phyloP scores from a whole-genome alignment of 2,329 filamentous ascomycete species.

The Phoma sp. region DNA sequence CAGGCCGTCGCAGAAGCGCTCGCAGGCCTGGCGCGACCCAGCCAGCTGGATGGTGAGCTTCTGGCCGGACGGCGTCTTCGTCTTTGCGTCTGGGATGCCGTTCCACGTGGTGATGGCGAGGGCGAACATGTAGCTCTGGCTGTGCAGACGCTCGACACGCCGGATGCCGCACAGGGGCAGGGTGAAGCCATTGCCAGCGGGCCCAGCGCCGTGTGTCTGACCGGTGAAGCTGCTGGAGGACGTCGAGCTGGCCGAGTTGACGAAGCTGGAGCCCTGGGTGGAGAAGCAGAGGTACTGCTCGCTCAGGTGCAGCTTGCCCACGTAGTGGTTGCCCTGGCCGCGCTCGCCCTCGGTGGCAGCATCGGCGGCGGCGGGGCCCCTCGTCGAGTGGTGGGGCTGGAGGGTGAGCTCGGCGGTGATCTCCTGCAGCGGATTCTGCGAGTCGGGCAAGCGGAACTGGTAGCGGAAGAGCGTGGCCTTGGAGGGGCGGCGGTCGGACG shows the following conservation, averaged over 20 bases:
- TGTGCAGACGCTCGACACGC: conserved; percentile 90
- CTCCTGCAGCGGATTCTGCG: conserved; percentile 92
- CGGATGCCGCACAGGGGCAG: conserved; percentile 90
- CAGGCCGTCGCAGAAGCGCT: conserved; percentile 93
- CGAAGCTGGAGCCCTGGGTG: conserved; percentile 87
- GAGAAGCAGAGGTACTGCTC: conserved; percentile 97
- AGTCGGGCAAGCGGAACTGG: conserved; percentile 92
- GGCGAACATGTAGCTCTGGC: conserved; percentile 89
- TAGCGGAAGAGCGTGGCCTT: conserved; percentile 93
- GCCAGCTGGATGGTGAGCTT: conserved; percentile 91
- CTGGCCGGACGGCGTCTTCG: conserved; percentile 66
- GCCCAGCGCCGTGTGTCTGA: conserved; percentile 89
- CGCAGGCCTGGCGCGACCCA: conserved; percentile 85
- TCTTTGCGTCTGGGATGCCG: conserved; percentile 55
- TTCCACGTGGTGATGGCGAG: conserved; percentile 97
- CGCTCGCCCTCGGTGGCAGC: conserved; percentile 51
- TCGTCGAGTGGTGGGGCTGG: conserved; percentile 67
- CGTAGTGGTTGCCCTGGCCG: conserved; percentile 79
- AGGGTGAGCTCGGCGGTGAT: conserved; percentile 96
- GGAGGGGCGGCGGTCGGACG: conserved; percentile 79
- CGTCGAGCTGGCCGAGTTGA: conserved; percentile 77
- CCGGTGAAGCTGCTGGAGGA: conserved; percentile 87
- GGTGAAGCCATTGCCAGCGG: conserved; percentile 94
- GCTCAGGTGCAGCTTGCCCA: conserved; percentile 89
- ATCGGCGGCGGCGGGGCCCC: conserved; percentile 42